These are phyloP conservation scores for Dryadomyces quercivorus DNA, from an alignment of 2,329 filamentous ascomycete genomes.

Conservation along the genomic window DNA sequence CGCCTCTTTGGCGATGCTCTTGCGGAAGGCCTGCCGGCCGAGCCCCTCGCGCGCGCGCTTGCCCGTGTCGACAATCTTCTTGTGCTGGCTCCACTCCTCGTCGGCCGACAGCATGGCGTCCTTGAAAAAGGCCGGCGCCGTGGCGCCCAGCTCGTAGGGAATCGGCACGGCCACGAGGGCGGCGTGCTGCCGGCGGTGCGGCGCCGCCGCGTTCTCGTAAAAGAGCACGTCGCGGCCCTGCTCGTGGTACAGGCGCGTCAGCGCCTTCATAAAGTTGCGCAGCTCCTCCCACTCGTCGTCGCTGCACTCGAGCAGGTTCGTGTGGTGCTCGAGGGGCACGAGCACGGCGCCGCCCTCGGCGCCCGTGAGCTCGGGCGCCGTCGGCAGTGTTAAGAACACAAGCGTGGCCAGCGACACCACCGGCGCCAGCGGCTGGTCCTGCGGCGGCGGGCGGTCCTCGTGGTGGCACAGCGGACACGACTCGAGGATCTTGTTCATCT, in stretches of 20 bases:
- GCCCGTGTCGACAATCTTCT: constrained; percentile 83
- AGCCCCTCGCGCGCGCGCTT: constrained; percentile 52
- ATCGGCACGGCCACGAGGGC: constrained; percentile 78
- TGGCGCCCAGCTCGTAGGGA: constrained; percentile 82
- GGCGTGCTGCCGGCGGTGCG: constrained; percentile 68
- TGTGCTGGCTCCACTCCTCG: constrained; percentile 92
- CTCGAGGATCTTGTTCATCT: constrained; percentile 76
- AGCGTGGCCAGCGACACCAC: constrained; percentile 77
- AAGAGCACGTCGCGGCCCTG: constrained; percentile 89
- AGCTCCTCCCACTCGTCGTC: constrained; percentile 99
- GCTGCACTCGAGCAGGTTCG: constrained; percentile 91
- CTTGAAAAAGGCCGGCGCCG: constrained; percentile 84
- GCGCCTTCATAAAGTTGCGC: constrained; percentile 95
- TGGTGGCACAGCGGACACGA: constrained; percentile 85
- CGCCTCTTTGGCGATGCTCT: constrained; percentile 83
- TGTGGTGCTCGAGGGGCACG: constrained; percentile 74
- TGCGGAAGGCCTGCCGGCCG: constrained; percentile 71
- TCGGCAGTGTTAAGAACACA: constrained; percentile 77
- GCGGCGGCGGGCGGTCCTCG: constrained; percentile 60
- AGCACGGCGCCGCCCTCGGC: constrained; percentile 70
- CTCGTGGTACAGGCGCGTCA: constrained; percentile 89
- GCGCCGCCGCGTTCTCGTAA: constrained; percentile 89
- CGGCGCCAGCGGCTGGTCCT: constrained; percentile 62
- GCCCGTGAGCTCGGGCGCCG: constrained; percentile 71
- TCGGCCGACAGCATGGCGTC: constrained; percentile 84